These are phyloP conservation scores for Phytophthora brassicae DNA, from an alignment of 352 stramenopile genomes.

Conservation along the genomic window DNA sequence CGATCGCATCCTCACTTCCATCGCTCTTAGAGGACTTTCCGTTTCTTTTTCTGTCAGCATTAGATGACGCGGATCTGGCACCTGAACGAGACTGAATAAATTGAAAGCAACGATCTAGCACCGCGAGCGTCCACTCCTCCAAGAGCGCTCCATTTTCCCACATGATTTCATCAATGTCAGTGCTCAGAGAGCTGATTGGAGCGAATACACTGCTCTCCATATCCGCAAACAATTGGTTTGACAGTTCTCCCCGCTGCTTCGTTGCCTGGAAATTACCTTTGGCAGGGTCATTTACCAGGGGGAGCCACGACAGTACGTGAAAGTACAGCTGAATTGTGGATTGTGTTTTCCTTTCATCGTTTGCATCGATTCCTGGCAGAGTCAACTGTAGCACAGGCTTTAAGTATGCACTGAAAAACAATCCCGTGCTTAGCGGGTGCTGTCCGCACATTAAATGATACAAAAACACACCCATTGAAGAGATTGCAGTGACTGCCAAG, in stretches of 20 bases:
- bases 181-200: conserved; percentile 28
- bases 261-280: conserved; percentile 43
- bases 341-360: conserved; percentile 77
- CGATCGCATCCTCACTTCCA: conserved; percentile 47
- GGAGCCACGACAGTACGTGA: conserved; percentile 64
- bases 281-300: conserved; percentile 63
- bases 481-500: conserved; percentile 69
- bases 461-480: conserved; percentile 60
- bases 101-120: conserved; percentile 66
- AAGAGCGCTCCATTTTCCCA: conserved; percentile 63
- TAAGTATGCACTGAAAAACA: conserved; percentile 65
- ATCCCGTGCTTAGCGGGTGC: conserved; percentile 37
- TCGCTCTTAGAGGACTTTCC: conserved; percentile 21
- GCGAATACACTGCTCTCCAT: conserved; percentile 53
- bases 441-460: conserved; percentile 67
- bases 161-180: conserved; percentile 47
- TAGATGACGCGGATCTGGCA: conserved; percentile 30
- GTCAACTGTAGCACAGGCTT: conserved; percentile 60
- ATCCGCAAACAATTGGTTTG: conserved; percentile 38
- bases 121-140: conserved; percentile 64
- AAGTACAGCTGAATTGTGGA: conserved; percentile 72
- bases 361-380: conserved; percentile 71
- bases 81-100: conserved; percentile 62
- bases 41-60: conserved; percentile 16
- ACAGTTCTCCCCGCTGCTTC: conserved; percentile 36